Conservation (phyloP, 768 basidiomycete genomes). For the Ephemerocybe angulata region DNA sequence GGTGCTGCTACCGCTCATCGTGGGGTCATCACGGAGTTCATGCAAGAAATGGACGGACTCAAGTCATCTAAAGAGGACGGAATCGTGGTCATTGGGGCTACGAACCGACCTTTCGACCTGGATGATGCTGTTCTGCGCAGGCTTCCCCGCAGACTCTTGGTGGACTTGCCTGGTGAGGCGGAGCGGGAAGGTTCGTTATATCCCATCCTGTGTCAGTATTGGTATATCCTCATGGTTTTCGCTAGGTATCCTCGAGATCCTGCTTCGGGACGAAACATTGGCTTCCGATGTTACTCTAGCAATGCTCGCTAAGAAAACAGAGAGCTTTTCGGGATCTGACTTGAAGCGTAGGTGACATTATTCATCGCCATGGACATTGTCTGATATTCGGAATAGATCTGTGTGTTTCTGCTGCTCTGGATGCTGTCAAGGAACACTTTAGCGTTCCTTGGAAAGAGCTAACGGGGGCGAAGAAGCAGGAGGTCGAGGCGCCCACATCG, state of each 20-base stretch:
- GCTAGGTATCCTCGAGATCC: conserved; percentile 84
- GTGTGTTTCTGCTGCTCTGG: conserved; percentile 88
- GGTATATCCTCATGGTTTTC: background rate
- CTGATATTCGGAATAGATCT: conserved; percentile 54
- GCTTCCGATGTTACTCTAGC: conserved; percentile 60
- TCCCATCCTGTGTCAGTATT: no score
- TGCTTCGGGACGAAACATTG: conserved; percentile 77
- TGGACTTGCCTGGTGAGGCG: conserved; percentile 84
- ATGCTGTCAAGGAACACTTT: conserved; percentile 84
- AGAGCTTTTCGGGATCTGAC: conserved; percentile 91
- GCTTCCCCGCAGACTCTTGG: conserved; percentile 78
- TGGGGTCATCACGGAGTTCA: conserved; percentile 87
- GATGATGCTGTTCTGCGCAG: conserved; percentile 91
- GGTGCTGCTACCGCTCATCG: conserved; percentile 80
- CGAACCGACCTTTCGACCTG: conserved; percentile 86
- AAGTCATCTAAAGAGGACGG: conserved; percentile 74
- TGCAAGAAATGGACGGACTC: conserved; percentile 96
- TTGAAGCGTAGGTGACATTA: conserved; percentile 69
- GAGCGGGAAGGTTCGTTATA: conserved; percentile 78
- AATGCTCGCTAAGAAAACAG: conserved; percentile 65
- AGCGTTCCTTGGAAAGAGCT: conserved; percentile 67
- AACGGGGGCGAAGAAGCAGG: background rate
- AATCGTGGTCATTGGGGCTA: conserved; percentile 91
- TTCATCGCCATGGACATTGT: conserved; percentile 2
- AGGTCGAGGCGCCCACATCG: background rate